These are phyloP conservation scores for Guadua angustifolia DNA, from an alignment of 176 grass and related monocot genomes.

Conservation along the genomic window DNA sequence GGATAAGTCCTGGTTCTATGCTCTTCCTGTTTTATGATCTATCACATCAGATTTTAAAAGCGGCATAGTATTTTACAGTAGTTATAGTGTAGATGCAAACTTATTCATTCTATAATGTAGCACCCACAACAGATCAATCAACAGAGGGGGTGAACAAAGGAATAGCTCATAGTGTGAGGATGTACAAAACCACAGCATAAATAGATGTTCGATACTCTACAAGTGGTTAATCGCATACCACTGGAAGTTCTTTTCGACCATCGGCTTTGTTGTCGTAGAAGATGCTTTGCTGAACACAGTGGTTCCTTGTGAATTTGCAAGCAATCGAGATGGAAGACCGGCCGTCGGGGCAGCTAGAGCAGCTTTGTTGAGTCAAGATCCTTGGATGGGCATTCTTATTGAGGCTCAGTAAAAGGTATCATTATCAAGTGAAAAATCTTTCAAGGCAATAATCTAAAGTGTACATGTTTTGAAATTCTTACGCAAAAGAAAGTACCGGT, in stretches of 20 bases:
- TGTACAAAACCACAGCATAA: no score
- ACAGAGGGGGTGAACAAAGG: background rate
- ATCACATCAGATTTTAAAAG: constrained; percentile 23
- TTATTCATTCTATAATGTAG: background rate
- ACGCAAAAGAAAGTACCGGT: constrained; percentile 50
- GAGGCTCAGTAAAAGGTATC: constrained; percentile 37
- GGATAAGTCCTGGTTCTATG: background rate
- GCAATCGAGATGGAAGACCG: no score
- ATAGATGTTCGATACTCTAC: no score
- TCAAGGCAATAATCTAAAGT: background rate
- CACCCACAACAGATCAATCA: background rate
- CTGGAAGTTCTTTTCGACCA: no score
- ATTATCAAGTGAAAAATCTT: constrained; percentile 22
- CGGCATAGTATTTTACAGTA: background rate
- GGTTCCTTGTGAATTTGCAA: no score
- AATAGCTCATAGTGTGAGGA: no score
- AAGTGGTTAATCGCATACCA: no score
- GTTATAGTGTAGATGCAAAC: constrained; percentile 7
- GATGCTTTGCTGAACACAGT: no score
- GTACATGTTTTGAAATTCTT: constrained; percentile 17
- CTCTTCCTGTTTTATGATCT: background rate
- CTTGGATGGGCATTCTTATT: no score
- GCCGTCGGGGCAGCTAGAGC: no score
- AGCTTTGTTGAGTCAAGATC: no score
- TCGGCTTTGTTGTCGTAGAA: no score